A percentile compares a stretch with the other conserved stretches of the same genome.
These are phyloP conservation scores for Apiospora phragmitis DNA, from an alignment of 2,329 filamentous ascomycete genomes.

Conservation along the genomic window DNA sequence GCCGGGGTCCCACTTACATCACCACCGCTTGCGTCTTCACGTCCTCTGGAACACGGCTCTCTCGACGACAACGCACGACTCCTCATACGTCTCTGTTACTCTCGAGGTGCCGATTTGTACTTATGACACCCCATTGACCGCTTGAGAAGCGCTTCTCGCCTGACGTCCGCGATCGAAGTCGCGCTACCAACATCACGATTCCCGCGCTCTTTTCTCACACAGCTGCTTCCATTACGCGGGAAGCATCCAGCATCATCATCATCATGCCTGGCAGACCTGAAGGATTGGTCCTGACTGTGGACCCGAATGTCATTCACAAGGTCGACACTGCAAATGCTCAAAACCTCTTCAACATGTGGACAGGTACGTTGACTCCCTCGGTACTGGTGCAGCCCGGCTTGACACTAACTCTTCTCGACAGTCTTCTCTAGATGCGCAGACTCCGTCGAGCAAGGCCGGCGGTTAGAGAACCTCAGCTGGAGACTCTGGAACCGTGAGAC, in stretches of 20 bases:
- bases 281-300: constrained; percentile 85
- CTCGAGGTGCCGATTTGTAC: constrained; percentile 12
- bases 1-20: constrained; percentile 5
- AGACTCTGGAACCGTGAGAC: constrained; percentile 92
- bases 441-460: constrained; percentile 87
- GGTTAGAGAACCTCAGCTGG: constrained; percentile 96
- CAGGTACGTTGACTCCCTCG: constrained; percentile 63
- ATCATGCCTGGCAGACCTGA: constrained; percentile 82
- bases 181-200: constrained; percentile 10
- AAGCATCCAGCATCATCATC: constrained; percentile 25
- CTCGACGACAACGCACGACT: constrained; percentile 4
- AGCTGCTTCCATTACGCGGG: constrained; percentile 23
- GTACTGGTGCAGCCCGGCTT: constrained; percentile 10
- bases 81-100: background rate
- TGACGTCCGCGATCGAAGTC: constrained; percentile 9
- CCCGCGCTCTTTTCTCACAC: background rate
- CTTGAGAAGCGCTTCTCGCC: constrained; percentile 9
- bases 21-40: constrained; percentile 6
- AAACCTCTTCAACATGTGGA: constrained; percentile 96
- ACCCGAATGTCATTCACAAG: constrained; percentile 88
- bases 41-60: background rate
- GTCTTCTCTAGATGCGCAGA: constrained; percentile 95
- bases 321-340: constrained; percentile 92
- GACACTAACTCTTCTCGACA: constrained; percentile 41
- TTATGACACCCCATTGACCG: constrained; percentile 10